Base-by-base conservation (phyloP, 108 stramenopile species). In the Skeletonema marinoi region DNA sequence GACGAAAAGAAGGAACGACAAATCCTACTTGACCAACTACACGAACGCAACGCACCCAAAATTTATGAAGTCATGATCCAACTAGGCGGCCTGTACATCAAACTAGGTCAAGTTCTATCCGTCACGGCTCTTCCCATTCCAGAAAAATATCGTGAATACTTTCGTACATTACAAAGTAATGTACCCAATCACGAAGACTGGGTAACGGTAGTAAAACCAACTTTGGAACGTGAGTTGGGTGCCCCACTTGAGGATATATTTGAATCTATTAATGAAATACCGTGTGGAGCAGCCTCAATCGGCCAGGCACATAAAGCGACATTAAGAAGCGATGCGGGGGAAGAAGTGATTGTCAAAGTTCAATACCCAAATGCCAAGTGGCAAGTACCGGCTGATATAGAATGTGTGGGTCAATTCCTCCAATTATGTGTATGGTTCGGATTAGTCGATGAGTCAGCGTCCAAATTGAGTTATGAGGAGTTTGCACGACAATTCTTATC, bases 11-110 rank as follows among this genome's bases (percentile, higher is more conserved):
- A 68, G 64, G 66, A 50, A 35, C 39, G 39, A 11, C 39, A 39
- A 39, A 1, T 39, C 8, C 38, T 73, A 4, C 56, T 85, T 9
- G 8, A 83, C 62, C 61, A 73, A 48, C 56, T 89, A 0, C 90
- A 93, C 59, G 54, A 88, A 32, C 77, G 80, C 19, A 89, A 93
- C 73, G 90, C 92, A 2, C 90, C 90, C 9, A 70, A 73, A 68
- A 84, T 93, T 16, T 87, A 82, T 35, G 16, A 83, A 14, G 73
- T 80, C 21, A 95, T 98, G 88, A 58, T 92, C 7, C 79, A 89
- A 14, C 84, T 98, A 19, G 93, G 91, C 39, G 95, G 97, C 30
- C 89, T 97, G 41, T 98, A 96, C 74, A 89, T 97, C 78, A 98
- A 98, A 80, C 77, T 95, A 21, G 95, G 95, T 3, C 96, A 98